phyloP scores from a whole-genome alignment of 1,284 basidiomycete genomes.

The Hemileia vastatrix region DNA sequence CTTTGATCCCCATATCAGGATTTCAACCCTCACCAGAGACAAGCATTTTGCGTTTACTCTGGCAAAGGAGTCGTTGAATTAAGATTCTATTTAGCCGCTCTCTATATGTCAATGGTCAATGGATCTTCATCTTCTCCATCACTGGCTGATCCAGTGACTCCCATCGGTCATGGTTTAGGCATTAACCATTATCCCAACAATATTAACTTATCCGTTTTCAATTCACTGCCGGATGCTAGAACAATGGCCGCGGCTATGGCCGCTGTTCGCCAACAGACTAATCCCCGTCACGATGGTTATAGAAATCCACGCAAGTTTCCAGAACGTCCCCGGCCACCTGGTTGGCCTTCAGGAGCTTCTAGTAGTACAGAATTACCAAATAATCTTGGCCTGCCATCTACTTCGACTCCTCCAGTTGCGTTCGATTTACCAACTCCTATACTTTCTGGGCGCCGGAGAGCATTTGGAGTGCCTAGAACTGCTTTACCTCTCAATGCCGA shows the following conservation, averaged over 20 bases:
- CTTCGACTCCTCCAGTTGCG: too few relatives aligned
- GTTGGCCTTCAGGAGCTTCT: slow-evolving; percentile 4
- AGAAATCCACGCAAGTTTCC: slow-evolving; percentile 10
- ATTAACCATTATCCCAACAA: too few relatives aligned
- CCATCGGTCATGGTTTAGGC: slow-evolving; percentile 11
- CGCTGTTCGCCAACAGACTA: slow-evolving; percentile 14
- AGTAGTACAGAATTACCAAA: not conserved
- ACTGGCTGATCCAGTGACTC: not conserved
- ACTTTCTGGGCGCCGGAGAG: too few relatives aligned
- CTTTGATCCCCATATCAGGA: slow-evolving; percentile 52
- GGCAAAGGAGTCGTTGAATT: slow-evolving; percentile 79
- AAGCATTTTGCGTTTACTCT: slow-evolving; percentile 95
- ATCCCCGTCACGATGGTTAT: slow-evolving; percentile 9
- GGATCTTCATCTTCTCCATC: not conserved
- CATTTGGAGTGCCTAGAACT: too few relatives aligned
- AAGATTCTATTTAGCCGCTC: slow-evolving; percentile 56
- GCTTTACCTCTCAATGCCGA: not conserved
- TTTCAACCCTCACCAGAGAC: slow-evolving; percentile 80
- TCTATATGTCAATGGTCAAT: slow-evolving; percentile 15
- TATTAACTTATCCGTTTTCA: slow-evolving; percentile 20
- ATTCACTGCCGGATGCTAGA: slow-evolving; percentile 15
- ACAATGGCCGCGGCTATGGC: slow-evolving; percentile 20
- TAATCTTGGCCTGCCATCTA: slow-evolving; percentile 4
- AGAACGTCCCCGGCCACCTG: slow-evolving; percentile 1
- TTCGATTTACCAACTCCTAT: too few relatives aligned